These are phyloP conservation scores for Curvularia spicifera DNA, from an alignment of 2,329 filamentous ascomycete genomes.

Conservation along the genomic window DNA sequence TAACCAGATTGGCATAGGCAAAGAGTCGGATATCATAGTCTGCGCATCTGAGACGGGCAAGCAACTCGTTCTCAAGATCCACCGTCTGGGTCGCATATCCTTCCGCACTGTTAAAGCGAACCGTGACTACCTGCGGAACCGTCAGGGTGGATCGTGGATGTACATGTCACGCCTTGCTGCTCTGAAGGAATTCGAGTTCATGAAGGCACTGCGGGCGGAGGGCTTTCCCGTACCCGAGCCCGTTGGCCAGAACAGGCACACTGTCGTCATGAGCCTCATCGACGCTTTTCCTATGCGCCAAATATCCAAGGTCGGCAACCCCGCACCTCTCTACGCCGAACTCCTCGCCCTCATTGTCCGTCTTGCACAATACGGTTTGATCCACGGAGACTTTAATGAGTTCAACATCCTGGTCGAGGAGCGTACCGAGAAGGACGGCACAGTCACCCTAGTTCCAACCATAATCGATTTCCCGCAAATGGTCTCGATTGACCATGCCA, in stretches of 20 bases:
- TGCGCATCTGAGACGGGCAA: slow-evolving; percentile 79
- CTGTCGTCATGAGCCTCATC: slow-evolving; percentile 92
- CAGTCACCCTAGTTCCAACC: slow-evolving; percentile 72
- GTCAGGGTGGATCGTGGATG: slow-evolving; percentile 89
- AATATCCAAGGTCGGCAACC: slow-evolving; percentile 81
- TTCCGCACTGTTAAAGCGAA: slow-evolving; percentile 97
- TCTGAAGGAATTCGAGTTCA: slow-evolving; percentile 93
- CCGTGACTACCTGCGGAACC: slow-evolving; percentile 89
- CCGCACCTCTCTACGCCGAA: slow-evolving; percentile 86
- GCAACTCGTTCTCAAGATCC: slow-evolving; percentile 91
- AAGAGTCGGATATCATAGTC: slow-evolving; percentile 96
- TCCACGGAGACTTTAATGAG: slow-evolving; percentile 98
- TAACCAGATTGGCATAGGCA: slow-evolving; percentile 92
- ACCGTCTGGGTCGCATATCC: slow-evolving; percentile 91
- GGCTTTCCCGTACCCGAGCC: slow-evolving; percentile 91
- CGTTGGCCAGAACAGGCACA: slow-evolving; percentile 88
- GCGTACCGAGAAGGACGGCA: slow-evolving; percentile 48
- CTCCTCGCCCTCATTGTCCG: slow-evolving; percentile 85
- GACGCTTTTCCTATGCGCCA: slow-evolving; percentile 92
- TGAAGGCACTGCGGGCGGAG: slow-evolving; percentile 82
- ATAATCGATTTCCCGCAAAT: slow-evolving; percentile 99
- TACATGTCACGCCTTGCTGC: slow-evolving; percentile 93
- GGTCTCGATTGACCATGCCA: slow-evolving; percentile 91
- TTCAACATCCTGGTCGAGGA: slow-evolving; percentile 98
- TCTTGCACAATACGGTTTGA: slow-evolving; percentile 84